Percentiles rank a stretch among this genome's conserved stretches.
Evolutionary conservation across 768 basidiomycete genomes (phyloP).

Genomic region (Trametes cingulata): DNA sequence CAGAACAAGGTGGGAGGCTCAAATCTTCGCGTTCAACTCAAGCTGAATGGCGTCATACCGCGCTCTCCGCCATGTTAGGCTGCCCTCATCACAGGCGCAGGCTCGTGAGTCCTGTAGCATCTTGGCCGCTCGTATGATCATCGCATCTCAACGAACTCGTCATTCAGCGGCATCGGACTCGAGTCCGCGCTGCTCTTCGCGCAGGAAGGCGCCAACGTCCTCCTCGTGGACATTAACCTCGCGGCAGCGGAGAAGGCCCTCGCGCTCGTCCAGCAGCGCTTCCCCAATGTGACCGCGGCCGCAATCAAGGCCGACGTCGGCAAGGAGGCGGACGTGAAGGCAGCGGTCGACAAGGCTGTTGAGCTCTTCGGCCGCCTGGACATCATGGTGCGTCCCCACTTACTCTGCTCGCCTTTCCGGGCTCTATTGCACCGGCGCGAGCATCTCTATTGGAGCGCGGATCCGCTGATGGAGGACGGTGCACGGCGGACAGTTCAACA

Average conservation of each 20-base stretch:
- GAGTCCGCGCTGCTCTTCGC: slow-evolving; percentile 97
- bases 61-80: slow-evolving; percentile 12
- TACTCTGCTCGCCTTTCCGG: not conserved
- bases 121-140: slow-evolving; percentile 33
- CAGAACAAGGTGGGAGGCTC: slow-evolving; percentile 33
- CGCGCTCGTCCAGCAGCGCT: slow-evolving; percentile 61
- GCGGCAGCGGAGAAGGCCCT: slow-evolving; percentile 69
- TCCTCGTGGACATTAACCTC: slow-evolving; percentile 87
- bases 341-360: slow-evolving; percentile 76
- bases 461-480: not conserved
- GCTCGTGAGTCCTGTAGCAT: slow-evolving; percentile 40
- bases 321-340: slow-evolving; percentile 85
- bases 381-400: slow-evolving; percentile 72
- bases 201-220: slow-evolving; percentile 87
- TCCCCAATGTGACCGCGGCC: slow-evolving; percentile 67
- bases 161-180: slow-evolving; percentile 86
- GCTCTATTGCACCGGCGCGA: not conserved
- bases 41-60: not conserved
- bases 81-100: slow-evolving; percentile 54
- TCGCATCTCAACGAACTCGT: not conserved
- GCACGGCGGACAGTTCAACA: slow-evolving; percentile 72
- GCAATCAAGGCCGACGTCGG: slow-evolving; percentile 84
- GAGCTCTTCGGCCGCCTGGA: slow-evolving; percentile 91
- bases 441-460: too few relatives aligned
- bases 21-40: not conserved